These are phyloP conservation scores for Trifolium pratense DNA, from an alignment of 306 rosid genomes.

Conservation along the genomic window DNA sequence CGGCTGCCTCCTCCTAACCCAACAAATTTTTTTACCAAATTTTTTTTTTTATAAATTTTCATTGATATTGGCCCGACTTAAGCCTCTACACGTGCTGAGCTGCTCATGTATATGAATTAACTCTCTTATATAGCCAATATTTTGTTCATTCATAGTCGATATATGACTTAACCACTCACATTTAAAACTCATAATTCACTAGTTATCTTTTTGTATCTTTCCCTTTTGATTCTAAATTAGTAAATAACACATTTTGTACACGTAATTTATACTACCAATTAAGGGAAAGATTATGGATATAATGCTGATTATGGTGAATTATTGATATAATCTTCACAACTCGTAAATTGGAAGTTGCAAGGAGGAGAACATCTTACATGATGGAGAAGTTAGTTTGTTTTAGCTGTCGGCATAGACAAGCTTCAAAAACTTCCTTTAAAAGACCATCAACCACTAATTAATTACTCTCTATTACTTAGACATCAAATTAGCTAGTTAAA, in stretches of 20 bases:
- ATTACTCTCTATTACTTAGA: constrained; percentile 60
- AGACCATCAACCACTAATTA: constrained; percentile 69
- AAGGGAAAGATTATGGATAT: constrained; percentile 47
- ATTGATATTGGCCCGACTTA: too few relatives aligned
- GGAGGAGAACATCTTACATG: constrained; percentile 54
- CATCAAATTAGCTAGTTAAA: constrained; percentile 28
- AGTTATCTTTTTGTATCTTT: not conserved
- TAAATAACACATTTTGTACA: constrained; percentile 22
- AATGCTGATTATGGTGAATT: constrained; percentile 48
- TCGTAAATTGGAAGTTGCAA: constrained; percentile 78
- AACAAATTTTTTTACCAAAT: too few relatives aligned
- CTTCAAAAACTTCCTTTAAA: constrained; percentile 57
- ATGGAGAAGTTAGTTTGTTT: constrained; percentile 50
- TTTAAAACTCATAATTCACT: too few relatives aligned
- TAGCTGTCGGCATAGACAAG: constrained; percentile 46
- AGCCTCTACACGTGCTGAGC: too few relatives aligned
- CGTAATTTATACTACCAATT: constrained; percentile 10
- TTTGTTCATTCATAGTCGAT: too few relatives aligned
- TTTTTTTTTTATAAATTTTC: too few relatives aligned
- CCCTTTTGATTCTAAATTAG: constrained; percentile 7
- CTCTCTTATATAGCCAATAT: too few relatives aligned
- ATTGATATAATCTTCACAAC: constrained; percentile 60
- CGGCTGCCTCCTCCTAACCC: too few relatives aligned
- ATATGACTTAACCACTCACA: too few relatives aligned
- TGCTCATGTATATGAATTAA: too few relatives aligned